Evolutionary conservation across 2,329 filamentous ascomycete genomes (phyloP).

Genomic region (Fusarium sp.): DNA sequence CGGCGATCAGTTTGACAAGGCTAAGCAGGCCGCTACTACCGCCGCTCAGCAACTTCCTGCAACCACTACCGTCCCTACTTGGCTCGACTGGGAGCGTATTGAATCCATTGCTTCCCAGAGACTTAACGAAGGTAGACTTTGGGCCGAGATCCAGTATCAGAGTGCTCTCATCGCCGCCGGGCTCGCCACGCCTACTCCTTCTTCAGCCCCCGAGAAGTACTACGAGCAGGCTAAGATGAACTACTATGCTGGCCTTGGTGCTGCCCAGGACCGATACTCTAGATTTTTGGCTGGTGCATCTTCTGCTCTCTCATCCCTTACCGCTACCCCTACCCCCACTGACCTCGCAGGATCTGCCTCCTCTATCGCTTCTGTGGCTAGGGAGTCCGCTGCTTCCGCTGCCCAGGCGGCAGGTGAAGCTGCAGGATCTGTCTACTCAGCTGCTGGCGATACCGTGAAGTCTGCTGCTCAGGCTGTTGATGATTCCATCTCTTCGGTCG

Average conservation of each 20-base stretch:
- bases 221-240: constrained; percentile 69
- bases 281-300: constrained; percentile 79
- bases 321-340: constrained; percentile 69
- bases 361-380: constrained; percentile 61
- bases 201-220: constrained; percentile 63
- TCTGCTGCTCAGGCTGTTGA: constrained; percentile 52
- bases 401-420: constrained; percentile 59
- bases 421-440: constrained; percentile 57
- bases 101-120: constrained; percentile 75
- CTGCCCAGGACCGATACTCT: constrained; percentile 81
- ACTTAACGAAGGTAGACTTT: constrained; percentile 74
- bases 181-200: constrained; percentile 62
- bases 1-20: constrained; percentile 65
- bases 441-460: constrained; percentile 55
- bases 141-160: constrained; percentile 76
- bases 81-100: constrained; percentile 59
- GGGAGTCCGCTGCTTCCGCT: constrained; percentile 55
- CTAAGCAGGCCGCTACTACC: constrained; percentile 62
- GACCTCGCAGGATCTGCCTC: constrained; percentile 58
- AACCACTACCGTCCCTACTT: constrained; percentile 52
- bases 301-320: constrained; percentile 68
- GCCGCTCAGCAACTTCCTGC: constrained; percentile 60
- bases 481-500: constrained; percentile 51
- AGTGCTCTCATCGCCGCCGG: constrained; percentile 73
- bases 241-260: constrained; percentile 81